phyloP scores from a whole-genome alignment of 179 eudicot species.

The Corrigiola litoralis region DNA sequence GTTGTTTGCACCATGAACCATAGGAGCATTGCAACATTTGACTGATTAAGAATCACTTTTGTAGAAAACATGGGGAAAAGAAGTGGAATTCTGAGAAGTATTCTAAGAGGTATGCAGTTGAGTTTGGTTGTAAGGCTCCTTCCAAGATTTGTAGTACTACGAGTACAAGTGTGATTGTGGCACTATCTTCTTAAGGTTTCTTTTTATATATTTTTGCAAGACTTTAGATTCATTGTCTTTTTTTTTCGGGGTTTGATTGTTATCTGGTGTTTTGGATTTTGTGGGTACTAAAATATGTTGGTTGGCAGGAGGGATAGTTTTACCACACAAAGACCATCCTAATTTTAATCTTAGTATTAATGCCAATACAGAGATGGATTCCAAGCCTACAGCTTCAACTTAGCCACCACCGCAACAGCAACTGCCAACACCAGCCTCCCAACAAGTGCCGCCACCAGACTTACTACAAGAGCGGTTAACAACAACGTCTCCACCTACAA shows the following conservation, averaged over 20 bases:
- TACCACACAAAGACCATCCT: slow-evolving; percentile 93
- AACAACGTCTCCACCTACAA: too few relatives aligned
- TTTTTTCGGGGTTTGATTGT: not conserved
- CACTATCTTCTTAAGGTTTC: slow-evolving; percentile 38
- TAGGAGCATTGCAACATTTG: slow-evolving; percentile 44
- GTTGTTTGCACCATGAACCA: slow-evolving; percentile 46
- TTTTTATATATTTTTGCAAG: not conserved
- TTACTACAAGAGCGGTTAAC: too few relatives aligned
- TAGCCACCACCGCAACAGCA: slow-evolving; percentile 11
- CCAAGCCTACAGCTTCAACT: slow-evolving; percentile 27
- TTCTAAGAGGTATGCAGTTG: slow-evolving; percentile 46
- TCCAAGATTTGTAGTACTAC: slow-evolving; percentile 46
- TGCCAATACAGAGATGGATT: slow-evolving; percentile 20
- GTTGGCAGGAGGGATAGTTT: slow-evolving; percentile 83
- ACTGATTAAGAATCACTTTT: slow-evolving; percentile 45
- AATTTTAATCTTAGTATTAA: slow-evolving; percentile 27
- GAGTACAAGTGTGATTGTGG: slow-evolving; percentile 54
- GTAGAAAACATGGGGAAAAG: slow-evolving; percentile 48
- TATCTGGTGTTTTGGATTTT: not conserved
- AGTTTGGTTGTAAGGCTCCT: slow-evolving; percentile 54
- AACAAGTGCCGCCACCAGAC: slow-evolving; percentile 16
- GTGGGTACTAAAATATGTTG: slow-evolving; percentile 2
- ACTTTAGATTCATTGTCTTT: not conserved
- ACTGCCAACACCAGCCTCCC: slow-evolving; percentile 12
- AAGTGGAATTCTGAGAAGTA: slow-evolving; percentile 47